A percentile compares a stretch with the other conserved stretches of the same genome.
Conservation (phyloP, 345 rosid species). For the Rhizophora mangle region DNA sequence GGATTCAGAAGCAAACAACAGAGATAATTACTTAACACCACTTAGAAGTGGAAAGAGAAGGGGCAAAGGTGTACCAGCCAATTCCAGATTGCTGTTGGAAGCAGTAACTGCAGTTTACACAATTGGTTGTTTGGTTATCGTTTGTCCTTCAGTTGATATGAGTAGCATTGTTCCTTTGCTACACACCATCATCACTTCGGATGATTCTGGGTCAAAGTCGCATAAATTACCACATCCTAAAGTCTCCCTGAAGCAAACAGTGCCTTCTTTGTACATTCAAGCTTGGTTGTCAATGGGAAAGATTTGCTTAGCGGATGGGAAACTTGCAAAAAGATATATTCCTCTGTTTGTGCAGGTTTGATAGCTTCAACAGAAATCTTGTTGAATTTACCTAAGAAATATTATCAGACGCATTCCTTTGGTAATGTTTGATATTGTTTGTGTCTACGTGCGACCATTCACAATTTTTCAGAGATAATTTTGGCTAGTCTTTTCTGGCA, state of each 20-base stretch:
- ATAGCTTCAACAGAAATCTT: constrained; percentile 7
- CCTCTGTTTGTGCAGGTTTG: constrained; percentile 89
- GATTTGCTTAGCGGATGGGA: constrained; percentile 80
- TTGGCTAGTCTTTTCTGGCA: background rate
- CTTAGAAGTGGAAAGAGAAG: constrained; percentile 49
- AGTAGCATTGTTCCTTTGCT: constrained; percentile 59
- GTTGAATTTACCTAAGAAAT: background rate
- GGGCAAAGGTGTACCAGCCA: constrained; percentile 41
- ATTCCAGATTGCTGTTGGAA: constrained; percentile 44
- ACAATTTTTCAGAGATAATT: constrained; percentile 7
- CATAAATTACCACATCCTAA: constrained; percentile 52
- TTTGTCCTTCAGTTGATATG: constrained; percentile 70
- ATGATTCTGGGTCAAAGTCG: constrained; percentile 55
- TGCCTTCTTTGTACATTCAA: constrained; percentile 69
- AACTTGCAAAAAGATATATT: constrained; percentile 81
- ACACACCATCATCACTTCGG: constrained; percentile 75
- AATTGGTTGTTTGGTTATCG: constrained; percentile 68
- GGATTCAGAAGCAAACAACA: constrained; percentile 33
- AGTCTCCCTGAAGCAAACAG: constrained; percentile 56
- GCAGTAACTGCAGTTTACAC: constrained; percentile 67
- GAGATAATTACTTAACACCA: constrained; percentile 54
- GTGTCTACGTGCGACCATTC: background rate
- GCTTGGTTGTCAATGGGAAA: constrained; percentile 95
- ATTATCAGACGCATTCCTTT: background rate
- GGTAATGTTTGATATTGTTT: background rate